Conservation (phyloP, 1,284 basidiomycete species). For the Ceratobasidium sp. region DNA sequence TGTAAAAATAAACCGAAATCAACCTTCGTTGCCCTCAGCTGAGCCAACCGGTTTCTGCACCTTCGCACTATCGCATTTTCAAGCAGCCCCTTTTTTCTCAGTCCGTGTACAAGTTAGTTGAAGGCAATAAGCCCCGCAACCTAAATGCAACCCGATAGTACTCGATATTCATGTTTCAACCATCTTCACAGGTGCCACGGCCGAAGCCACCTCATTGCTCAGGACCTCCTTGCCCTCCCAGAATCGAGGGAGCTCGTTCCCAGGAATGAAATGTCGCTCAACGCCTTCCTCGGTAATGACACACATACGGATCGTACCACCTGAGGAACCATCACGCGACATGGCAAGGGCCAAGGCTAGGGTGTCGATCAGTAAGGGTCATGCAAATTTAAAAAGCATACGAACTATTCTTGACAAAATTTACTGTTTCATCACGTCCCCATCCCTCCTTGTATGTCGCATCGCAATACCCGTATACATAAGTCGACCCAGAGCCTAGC, state of each 20-base stretch:
- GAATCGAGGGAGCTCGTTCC: constrained; percentile 87
- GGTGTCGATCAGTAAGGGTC: constrained; percentile 35
- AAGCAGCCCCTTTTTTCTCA: no score
- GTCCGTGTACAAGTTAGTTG: background rate
- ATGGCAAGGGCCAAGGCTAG: constrained; percentile 94
- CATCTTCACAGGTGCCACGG: constrained; percentile 34
- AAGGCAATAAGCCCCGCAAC: background rate
- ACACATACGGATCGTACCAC: constrained; percentile 97
- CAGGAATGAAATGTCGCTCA: constrained; percentile 95
- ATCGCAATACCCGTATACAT: constrained; percentile 99
- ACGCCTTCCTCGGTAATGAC: constrained; percentile 94
- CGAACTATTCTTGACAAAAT: constrained; percentile 97
- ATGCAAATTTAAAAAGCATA: constrained; percentile 51
- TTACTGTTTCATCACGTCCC: constrained; percentile 89
- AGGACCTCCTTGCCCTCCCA: constrained; percentile 86
- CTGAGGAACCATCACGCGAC: constrained; percentile 97
- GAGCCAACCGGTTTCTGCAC: no score
- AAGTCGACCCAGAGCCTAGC: constrained; percentile 95
- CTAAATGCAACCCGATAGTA: background rate
- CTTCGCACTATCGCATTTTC: no score
- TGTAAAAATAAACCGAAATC: no score
- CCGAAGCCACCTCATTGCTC: constrained; percentile 52
- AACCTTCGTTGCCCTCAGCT: no score
- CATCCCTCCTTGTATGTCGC: constrained; percentile 97
- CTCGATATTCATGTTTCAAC: constrained; percentile 15